phyloP scores from a whole-genome alignment of 192 early-diverging fungal genomes.

The Umbelopsis isabellina region DNA sequence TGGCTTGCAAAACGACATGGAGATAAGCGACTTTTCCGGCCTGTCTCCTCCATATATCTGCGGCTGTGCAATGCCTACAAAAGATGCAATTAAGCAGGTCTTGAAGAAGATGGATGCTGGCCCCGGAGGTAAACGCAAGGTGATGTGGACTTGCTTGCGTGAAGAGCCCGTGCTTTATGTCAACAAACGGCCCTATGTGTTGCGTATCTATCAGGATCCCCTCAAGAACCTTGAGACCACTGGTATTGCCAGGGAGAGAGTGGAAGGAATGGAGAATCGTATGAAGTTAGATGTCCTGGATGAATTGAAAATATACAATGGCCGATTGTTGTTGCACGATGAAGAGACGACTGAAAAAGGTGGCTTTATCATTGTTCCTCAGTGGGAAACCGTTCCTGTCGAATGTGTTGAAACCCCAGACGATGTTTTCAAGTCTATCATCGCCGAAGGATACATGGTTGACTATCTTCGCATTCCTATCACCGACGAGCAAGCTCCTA shows the following conservation, averaged over 20 bases:
- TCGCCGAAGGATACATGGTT: slow-evolving; percentile 55
- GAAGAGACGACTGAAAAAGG: slow-evolving; percentile 48
- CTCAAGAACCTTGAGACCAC: slow-evolving; percentile 67
- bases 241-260: slow-evolving; percentile 64
- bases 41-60: slow-evolving; percentile 46
- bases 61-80: slow-evolving; percentile 68
- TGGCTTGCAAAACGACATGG: slow-evolving; percentile 31
- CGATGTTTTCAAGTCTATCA: slow-evolving; percentile 59
- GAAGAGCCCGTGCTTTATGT: slow-evolving; percentile 72
- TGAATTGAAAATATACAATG: slow-evolving; percentile 54
- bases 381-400: slow-evolving; percentile 58
- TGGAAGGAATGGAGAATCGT: slow-evolving; percentile 63
- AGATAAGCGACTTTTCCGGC: slow-evolving; percentile 23
- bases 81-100: slow-evolving; percentile 55
- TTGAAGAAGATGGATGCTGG: slow-evolving; percentile 52
- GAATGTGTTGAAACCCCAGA: slow-evolving; percentile 60
- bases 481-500: slow-evolving; percentile 69
- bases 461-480: slow-evolving; percentile 65
- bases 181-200: slow-evolving; percentile 60
- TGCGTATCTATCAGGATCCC: slow-evolving; percentile 64
- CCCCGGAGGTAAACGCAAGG: slow-evolving; percentile 42
- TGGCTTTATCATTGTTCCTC: slow-evolving; percentile 47
- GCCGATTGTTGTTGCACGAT: slow-evolving; percentile 61
- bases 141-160: slow-evolving; percentile 65
- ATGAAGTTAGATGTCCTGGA: slow-evolving; percentile 60